Base-by-base conservation (phyloP, 2,329 filamentous ascomycete genomes). In the Allantophomopsis lycopodina region DNA sequence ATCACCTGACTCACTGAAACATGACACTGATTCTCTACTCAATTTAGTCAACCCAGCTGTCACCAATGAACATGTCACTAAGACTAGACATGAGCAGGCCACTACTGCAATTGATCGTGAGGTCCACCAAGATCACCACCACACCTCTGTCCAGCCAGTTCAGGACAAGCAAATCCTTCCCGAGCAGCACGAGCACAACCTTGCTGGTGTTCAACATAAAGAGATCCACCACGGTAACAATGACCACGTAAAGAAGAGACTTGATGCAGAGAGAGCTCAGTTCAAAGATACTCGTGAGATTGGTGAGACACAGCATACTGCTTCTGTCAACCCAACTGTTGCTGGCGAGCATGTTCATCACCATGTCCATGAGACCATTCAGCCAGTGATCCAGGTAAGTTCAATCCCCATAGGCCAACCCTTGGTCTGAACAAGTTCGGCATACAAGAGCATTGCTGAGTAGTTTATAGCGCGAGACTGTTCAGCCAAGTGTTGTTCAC, bases 91-190 rank as follows among this genome's bases (percentile, higher is more conserved):
- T 40, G 75, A 83, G 51, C 59, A 77, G n/a, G 49, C 73, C 8
- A 66, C 63, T 15, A 78, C 72, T 2, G 79, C 75, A 6, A 57
- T 83, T 18, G 76, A 84, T 53, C 72, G 71, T 48, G 79, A 84
- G 49, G 62, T 83, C 4, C 78, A 84, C 53, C 79, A 83, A 54
- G 74, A 83, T 43, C 79, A 84, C 50, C 75, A 82, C 55, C 77
- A 84, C 55, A 80, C 76, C 36, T 76, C 74, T 0, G 61, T 83
- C 1, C 79, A 84, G 58, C 79, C 79, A 0, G 60, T 85, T 17
- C 42, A 62, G 14, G 63, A 74, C 48, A 59, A 65, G 46, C 72
- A 72, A 50, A 64, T 65, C 8, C 57, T 51, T 0, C 73, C 78
- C 0, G 79, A 83, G 57, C 60, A 76, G 55, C 79, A 83, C 52